phyloP scores from a whole-genome alignment of 805 yeast species.

The Wickerhamiella parazyma region DNA sequence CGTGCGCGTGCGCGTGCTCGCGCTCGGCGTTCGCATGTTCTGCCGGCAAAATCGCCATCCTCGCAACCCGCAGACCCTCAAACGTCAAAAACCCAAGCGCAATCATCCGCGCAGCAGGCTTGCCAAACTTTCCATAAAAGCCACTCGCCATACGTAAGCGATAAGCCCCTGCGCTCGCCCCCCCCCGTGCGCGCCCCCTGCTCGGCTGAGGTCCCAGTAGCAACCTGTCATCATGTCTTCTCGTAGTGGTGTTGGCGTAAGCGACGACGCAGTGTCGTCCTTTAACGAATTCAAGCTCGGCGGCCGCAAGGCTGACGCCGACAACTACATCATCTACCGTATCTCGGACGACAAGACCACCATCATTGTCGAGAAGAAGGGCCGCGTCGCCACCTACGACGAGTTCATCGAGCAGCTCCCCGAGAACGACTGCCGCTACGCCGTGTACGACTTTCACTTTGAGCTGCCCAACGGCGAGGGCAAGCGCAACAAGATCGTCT shows the following conservation, averaged over 20 bases:
- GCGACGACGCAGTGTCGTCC: conserved; percentile 83
- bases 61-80: conserved; percentile 11
- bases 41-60: too few relatives aligned
- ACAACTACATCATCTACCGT: conserved; percentile 67
- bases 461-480: conserved; percentile 85
- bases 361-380: conserved; percentile 79
- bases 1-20: too few relatives aligned
- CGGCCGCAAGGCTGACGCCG: conserved; percentile 39
- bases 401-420: conserved; percentile 77
- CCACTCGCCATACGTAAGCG: too few relatives aligned
- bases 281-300: conserved; percentile 95
- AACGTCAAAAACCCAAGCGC: conserved; percentile 16
- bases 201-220: too few relatives aligned
- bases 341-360: conserved; percentile 79
- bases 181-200: too few relatives aligned
- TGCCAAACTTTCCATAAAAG: conserved; percentile 16
- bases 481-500: conserved; percentile 64
- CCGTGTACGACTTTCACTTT: conserved; percentile 93
- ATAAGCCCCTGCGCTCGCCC: too few relatives aligned
- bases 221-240: conserved; percentile 9
- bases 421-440: conserved; percentile 92
- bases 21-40: too few relatives aligned
- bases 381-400: conserved; percentile 65
- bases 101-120: conserved; percentile 16
- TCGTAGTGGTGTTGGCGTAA: conserved; percentile 43